A percentile compares a stretch with the other conserved stretches of the same genome.
phyloP scores from a whole-genome alignment of 2,329 filamentous ascomycete genomes.

The Seiridium cupressi region DNA sequence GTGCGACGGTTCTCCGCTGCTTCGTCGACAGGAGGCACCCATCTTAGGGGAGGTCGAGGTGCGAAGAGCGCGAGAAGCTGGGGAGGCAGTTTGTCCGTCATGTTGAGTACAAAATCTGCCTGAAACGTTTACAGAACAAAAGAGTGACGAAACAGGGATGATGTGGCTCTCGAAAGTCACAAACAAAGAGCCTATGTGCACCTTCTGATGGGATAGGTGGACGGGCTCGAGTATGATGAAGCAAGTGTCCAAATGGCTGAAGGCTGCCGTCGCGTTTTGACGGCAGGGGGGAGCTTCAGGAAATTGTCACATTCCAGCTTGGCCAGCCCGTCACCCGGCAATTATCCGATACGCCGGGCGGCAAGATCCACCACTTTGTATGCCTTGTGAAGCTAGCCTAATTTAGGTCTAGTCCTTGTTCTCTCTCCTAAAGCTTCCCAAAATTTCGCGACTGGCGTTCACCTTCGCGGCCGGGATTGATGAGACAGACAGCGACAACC shows the following conservation, averaged over 20 bases:
- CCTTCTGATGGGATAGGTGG: neutral
- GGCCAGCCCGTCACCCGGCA: neutral
- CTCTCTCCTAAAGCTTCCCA: slow-evolving; percentile 4
- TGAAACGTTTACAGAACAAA: neutral
- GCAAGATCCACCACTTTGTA: neutral
- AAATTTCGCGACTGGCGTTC: slow-evolving; percentile 15
- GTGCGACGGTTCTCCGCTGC: slow-evolving; percentile 81
- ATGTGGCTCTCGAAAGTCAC: neutral
- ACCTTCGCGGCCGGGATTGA: slow-evolving; percentile 11
- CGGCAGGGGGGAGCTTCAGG: neutral
- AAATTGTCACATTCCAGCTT: neutral
- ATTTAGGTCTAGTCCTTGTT: too few relatives aligned
- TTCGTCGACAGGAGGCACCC: slow-evolving; percentile 79
- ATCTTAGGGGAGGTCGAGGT: slow-evolving; percentile 87
- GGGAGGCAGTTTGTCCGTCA: slow-evolving; percentile 96
- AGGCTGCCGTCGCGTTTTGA: slow-evolving; percentile 4
- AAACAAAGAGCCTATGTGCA: neutral
- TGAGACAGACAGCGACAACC: slow-evolving; percentile 25
- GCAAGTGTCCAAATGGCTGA: neutral
- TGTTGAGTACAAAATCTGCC: slow-evolving; percentile 33
- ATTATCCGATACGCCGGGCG: neutral
- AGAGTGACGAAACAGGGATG: neutral
- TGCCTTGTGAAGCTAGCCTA: too few relatives aligned
- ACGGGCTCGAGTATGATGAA: neutral
- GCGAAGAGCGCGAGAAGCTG: slow-evolving; percentile 93